phyloP scores from a whole-genome alignment of 1,284 basidiomycete genomes.

The Ganoderma lucidum region DNA sequence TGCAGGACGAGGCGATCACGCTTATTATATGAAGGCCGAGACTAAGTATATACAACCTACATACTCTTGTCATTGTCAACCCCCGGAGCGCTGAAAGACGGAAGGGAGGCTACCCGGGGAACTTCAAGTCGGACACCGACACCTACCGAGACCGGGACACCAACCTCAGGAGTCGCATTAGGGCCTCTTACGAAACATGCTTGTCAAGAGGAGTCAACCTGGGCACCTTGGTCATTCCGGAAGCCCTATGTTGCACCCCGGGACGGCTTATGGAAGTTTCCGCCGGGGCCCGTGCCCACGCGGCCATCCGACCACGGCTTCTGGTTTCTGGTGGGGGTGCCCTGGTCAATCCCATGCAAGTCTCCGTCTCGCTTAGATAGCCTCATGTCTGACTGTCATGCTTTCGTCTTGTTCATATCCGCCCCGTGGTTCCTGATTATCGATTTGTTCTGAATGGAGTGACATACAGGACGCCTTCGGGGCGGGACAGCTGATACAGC shows the following conservation, averaged over 20 bases:
- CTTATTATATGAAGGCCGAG: not conserved
- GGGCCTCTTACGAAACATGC: not conserved
- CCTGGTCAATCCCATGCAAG: conserved; percentile 1
- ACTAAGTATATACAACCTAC: not conserved
- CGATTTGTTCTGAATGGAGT: conserved; percentile 3
- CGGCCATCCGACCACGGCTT: not conserved
- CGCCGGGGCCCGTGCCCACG: not conserved
- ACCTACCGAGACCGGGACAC: not conserved
- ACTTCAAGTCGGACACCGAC: not conserved
- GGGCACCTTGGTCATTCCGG: not conserved
- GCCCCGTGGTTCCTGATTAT: conserved; percentile 1
- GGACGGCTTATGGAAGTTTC: not conserved
- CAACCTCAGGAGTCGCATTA: not conserved
- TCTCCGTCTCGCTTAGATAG: conserved; percentile 1
- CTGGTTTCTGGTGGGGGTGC: not conserved
- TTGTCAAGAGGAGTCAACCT: not conserved
- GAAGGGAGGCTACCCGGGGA: not conserved
- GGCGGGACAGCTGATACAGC: conserved; percentile 1
- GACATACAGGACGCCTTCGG: conserved; percentile 4
- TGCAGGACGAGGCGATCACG: not conserved
- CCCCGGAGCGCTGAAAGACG: not conserved
- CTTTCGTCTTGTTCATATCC: not conserved
- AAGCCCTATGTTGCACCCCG: not conserved
- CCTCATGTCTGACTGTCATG: not conserved
- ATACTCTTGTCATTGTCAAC: not conserved